Base-by-base conservation (phyloP, 495 filamentous ascomycete species). In the Aspergillus asperescens region DNA sequence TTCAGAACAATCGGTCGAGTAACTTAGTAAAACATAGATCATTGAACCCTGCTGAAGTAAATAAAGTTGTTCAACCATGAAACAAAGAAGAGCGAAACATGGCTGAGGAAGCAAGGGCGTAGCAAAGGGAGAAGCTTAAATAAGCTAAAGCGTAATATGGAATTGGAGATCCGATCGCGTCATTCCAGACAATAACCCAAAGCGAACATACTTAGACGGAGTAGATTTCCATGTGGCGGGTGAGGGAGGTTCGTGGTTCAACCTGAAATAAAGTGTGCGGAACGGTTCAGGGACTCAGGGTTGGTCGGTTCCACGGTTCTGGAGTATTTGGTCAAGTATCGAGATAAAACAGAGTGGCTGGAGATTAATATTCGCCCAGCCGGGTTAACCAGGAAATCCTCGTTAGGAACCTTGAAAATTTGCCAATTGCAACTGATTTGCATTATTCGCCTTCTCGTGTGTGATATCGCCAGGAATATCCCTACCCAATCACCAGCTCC, bases 381-480 rank as follows among this genome's bases (percentile, higher is more conserved):
- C n/a, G n/a, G n/a, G n/a, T n/a, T n/a, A n/a, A n/a, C n/a, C n/a
- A n/a, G n/a, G n/a, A n/a, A n/a, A n/a, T n/a, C n/a, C n/a, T n/a
- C n/a, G n/a, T n/a, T n/a, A n/a, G n/a, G n/a, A n/a, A n/a, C n/a
- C n/a, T n/a, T n/a, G n/a, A n/a, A n/a, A n/a, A n/a, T n/a, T n/a
- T n/a, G n/a, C n/a, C n/a, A n/a, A n/a, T n/a, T n/a, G n/a, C n/a
- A n/a, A n/a, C n/a, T n/a, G n/a, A n/a, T n/a, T n/a, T 31, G 16
- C 8, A 18, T 31, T 15, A 31, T 29, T 31, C 28, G 38, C 22
- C n/a, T 42, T 25, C 39, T 42, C 39, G 23, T 32, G 40, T 52
- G 50, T 52, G 40, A 45, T 52, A 24, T 19, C 50, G 43, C 27
- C 51, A 46, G 42, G 42, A 44, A 39, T 45, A 54, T 24, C 24